phyloP scores from a whole-genome alignment of 2,329 filamentous ascomycete genomes.

The Tolypocladium nubicola region DNA sequence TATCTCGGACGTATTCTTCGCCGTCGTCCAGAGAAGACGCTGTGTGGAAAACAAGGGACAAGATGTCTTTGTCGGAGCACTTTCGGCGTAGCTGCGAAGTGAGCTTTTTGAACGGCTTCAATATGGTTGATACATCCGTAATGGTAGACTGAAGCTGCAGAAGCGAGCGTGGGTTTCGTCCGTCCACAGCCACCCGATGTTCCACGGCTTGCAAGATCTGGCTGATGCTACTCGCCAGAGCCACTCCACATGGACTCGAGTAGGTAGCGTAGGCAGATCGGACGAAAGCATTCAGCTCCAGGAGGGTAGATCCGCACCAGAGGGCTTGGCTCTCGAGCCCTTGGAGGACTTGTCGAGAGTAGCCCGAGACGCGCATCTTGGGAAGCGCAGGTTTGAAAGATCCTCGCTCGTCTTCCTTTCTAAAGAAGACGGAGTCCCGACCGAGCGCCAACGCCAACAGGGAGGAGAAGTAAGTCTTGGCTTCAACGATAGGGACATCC shows the following conservation, averaged over 20 bases:
- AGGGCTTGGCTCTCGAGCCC: conserved; percentile 36
- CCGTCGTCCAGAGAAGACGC: conserved; percentile 54
- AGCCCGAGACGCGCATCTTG: conserved; percentile 43
- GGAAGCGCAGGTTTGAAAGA: conserved; percentile 40
- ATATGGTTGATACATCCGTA: conserved; percentile 33
- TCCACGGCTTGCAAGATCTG: conserved; percentile 38
- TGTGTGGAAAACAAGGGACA: conserved; percentile 51
- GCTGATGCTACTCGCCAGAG: conserved; percentile 39
- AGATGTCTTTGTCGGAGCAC: conserved; percentile 47
- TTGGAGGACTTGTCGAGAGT: conserved; percentile 37
- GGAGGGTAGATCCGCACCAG: conserved; percentile 35
- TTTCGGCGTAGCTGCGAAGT: conserved; percentile 33
- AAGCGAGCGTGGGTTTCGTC: conserved; percentile 32
- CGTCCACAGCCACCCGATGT: conserved; percentile 33
- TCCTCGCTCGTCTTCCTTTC: conserved; percentile 40
- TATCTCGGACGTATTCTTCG: conserved; percentile 47
- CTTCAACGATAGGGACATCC: conserved; percentile 32
- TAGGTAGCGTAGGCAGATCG: conserved; percentile 33
- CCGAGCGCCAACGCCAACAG: conserved; percentile 59
- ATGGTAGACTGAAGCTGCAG: conserved; percentile 42
- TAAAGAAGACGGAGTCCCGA: conserved; percentile 61
- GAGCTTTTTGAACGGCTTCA: conserved; percentile 41
- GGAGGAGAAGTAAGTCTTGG: conserved; percentile 40
- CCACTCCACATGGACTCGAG: conserved; percentile 36
- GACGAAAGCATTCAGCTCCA: conserved; percentile 35